Percentiles rank a stretch among this genome's conserved stretches.
Conservation (phyloP, 1,284 basidiomycete species). For the Ceratobasidium sp. region DNA sequence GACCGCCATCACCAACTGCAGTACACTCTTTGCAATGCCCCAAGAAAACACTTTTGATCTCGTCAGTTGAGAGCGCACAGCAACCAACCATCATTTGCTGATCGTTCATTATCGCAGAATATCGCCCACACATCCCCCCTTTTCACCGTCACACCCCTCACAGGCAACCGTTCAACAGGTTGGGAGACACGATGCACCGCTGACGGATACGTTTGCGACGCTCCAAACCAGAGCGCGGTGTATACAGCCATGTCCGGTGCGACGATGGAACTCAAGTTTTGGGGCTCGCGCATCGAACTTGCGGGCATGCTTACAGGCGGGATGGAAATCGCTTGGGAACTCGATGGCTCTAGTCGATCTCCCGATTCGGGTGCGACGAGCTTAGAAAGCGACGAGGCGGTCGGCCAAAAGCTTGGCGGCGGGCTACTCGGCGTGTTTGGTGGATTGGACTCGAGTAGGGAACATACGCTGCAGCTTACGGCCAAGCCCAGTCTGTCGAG, state of each 20-base stretch:
- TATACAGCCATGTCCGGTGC: neutral
- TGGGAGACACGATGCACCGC: constrained; percentile 25
- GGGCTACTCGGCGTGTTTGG: constrained; percentile 18
- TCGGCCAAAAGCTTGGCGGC: constrained; percentile 3
- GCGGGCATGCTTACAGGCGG: constrained; percentile 17
- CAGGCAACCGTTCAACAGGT: constrained; percentile 16
- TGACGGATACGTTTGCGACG: constrained; percentile 25
- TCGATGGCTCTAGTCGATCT: constrained; percentile 5
- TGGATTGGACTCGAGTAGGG: constrained; percentile 21
- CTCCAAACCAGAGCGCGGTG: constrained; percentile 4
- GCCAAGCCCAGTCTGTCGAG: neutral
- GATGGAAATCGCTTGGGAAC: constrained; percentile 18
- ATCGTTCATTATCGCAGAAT: neutral
- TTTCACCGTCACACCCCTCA: constrained; percentile 25
- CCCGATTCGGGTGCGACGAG: neutral
- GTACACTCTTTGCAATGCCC: constrained; percentile 24
- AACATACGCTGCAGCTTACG: constrained; percentile 6
- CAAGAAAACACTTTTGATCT: constrained; percentile 29
- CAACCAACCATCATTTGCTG: neutral
- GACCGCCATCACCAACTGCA: constrained; percentile 23
- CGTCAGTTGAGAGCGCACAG: no score
- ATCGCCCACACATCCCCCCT: constrained; percentile 26
- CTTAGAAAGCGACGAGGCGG: neutral
- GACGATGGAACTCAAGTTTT: constrained; percentile 15
- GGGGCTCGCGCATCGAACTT: constrained; percentile 26